Evolutionary conservation across 1,284 basidiomycete genomes (phyloP).

Genomic region (Leccinum pallidistipes): DNA sequence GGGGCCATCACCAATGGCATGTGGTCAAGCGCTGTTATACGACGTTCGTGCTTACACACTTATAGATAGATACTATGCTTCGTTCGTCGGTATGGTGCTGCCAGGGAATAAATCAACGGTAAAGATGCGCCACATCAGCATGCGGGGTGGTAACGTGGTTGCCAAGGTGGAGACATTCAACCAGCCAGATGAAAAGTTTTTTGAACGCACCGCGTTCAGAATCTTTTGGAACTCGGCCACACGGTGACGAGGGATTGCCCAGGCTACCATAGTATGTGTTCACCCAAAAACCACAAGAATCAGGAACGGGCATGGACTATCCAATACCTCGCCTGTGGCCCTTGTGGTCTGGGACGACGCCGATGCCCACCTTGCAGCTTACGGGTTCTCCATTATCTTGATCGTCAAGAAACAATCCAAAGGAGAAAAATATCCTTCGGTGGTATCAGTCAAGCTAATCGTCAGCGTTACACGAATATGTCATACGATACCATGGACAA

Average conservation of each 20-base stretch:
- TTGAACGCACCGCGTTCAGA: conserved; percentile 74
- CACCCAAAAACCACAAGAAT: conserved; percentile 98
- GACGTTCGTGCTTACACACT: conserved; percentile 38
- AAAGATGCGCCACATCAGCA: conserved; percentile 65
- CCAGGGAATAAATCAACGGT: conserved; percentile 89
- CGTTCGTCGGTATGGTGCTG: conserved; percentile 97
- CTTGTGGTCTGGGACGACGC: conserved; percentile 97
- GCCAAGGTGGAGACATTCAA: conserved; percentile 91
- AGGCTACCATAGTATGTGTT: conserved; percentile 97
- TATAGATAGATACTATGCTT: conserved; percentile 74
- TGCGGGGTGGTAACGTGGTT: conserved; percentile 92
- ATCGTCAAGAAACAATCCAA: conserved; percentile 97
- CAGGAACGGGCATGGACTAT: conserved; percentile 99
- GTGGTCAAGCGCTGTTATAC: conserved; percentile 94
- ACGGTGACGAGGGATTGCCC: conserved; percentile 68
- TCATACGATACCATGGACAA: conserved; percentile 96
- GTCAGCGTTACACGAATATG: conserved; percentile 99
- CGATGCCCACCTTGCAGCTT: conserved; percentile 90
- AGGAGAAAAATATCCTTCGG: conserved; percentile 98
- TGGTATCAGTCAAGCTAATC: conserved; percentile 98
- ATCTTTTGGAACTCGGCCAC: too few species aligned
- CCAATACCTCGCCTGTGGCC: conserved; percentile 89
- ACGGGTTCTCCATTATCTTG: conserved; percentile 97
- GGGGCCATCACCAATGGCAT: conserved; percentile 99
- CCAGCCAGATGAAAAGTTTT: conserved; percentile 84